Evolutionary conservation across 106 monocot species (phyloP).

Genomic region (Dioscorea alata): DNA sequence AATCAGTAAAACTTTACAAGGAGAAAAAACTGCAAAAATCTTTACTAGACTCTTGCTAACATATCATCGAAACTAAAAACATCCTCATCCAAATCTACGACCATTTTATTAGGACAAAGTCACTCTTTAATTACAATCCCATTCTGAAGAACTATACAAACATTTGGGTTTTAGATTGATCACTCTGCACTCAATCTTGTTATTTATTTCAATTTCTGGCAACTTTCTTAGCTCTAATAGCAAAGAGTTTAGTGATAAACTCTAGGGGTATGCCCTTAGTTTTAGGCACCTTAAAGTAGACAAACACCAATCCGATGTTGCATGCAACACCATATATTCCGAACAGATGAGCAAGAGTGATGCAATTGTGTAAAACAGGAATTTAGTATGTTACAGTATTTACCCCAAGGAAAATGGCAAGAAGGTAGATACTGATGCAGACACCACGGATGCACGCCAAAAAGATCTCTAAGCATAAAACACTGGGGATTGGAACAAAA

Average conservation of each 20-base stretch:
- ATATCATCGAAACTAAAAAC: too few species aligned
- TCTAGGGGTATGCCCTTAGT: conserved; percentile 18
- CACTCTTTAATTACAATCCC: too few species aligned
- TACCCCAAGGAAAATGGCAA: conserved; percentile 19
- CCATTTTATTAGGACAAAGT: too few species aligned
- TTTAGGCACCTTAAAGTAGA: conserved; percentile 17
- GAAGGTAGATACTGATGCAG: conserved; percentile 18
- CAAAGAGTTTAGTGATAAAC: conserved; percentile 14
- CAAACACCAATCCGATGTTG: conserved; percentile 16
- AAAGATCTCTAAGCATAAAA: conserved; percentile 28
- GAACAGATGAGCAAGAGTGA: conserved; percentile 22
- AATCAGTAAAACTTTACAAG: too few species aligned
- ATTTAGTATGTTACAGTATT: conserved; percentile 25
- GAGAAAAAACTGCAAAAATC: too few species aligned
- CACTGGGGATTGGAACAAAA: conserved; percentile 26
- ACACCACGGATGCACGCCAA: conserved; percentile 21
- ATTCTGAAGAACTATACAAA: too few species aligned
- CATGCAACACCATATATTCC: conserved; percentile 19
- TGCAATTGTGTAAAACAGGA: conserved; percentile 16
- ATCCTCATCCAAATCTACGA: too few species aligned
- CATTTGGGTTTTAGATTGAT: too few species aligned
- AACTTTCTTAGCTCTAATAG: conserved; percentile 9
- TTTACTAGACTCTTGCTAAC: too few species aligned
- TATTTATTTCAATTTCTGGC: conserved; percentile 1
- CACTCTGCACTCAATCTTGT: too few species aligned